phyloP scores from a whole-genome alignment of 805 yeast genomes.

The Candida mattraensis region DNA sequence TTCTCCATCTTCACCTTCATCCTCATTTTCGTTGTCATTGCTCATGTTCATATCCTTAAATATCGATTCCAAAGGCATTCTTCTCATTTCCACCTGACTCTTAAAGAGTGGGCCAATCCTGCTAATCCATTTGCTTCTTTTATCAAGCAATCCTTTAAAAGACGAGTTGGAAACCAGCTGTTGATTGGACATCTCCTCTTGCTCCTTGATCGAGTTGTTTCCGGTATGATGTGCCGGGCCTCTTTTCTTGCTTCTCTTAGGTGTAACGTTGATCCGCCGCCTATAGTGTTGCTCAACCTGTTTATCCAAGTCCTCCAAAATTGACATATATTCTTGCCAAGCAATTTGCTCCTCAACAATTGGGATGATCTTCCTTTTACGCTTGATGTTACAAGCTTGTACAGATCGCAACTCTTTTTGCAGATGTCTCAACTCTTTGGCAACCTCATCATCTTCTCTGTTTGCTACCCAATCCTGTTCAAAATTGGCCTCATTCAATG shows the following conservation, averaged over 20 bases:
- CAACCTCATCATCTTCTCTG: constrained; percentile 91
- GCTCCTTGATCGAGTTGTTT: constrained; percentile 22
- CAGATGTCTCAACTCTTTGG: constrained; percentile 73
- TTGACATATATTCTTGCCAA: constrained; percentile 90
- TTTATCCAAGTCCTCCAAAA: constrained; percentile 90
- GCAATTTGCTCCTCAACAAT: constrained; percentile 85
- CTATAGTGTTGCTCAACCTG: constrained; percentile 94
- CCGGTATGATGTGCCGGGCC: constrained; percentile 27
- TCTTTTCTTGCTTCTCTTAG: constrained; percentile 59
- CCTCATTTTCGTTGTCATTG: constrained; percentile 30
- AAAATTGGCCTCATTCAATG: constrained; percentile 35
- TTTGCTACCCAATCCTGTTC: constrained; percentile 73
- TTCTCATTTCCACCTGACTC: constrained; percentile 65
- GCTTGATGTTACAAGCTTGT: constrained; percentile 59
- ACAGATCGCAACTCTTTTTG: constrained; percentile 68
- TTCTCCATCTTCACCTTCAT: constrained; percentile 28
- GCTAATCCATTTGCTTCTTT: constrained; percentile 83
- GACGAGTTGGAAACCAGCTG: constrained; percentile 79
- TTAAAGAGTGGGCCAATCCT: constrained; percentile 86
- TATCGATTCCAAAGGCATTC: constrained; percentile 66
- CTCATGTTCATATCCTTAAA: constrained; percentile 40
- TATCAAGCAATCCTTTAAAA: constrained; percentile 75
- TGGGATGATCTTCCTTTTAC: constrained; percentile 68
- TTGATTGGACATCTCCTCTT: constrained; percentile 35
- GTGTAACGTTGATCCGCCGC: constrained; percentile 73